Base-by-base conservation (phyloP, 2,329 filamentous ascomycete species). In the Mycosphaerella arachidis region DNA sequence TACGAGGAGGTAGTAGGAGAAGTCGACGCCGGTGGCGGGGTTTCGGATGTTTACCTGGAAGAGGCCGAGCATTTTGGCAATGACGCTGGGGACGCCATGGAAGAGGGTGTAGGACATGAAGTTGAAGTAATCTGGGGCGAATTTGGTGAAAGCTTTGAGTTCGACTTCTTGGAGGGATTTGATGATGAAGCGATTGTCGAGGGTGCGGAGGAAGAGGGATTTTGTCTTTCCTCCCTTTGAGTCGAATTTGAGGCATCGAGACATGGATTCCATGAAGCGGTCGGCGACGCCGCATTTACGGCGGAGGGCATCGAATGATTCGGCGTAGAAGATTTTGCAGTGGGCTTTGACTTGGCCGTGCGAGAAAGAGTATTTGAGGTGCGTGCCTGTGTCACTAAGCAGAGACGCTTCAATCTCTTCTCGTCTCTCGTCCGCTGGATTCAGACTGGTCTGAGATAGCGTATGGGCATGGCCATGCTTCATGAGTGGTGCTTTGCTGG, bases 31-130 rank as follows among this genome's bases (percentile, higher is more conserved):
- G 0, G 92, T 97, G 18, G 85, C 82, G 0, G 94, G 91, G 68
- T 97, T 97, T 78, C 96, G 97, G 77, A 99, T 96, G 66, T 93
- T 89, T 53, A 99, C 89, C 69, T 97, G 93, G 78, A 96, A 99
- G 74, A 99, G 95, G 0, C 94, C 94, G 56, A 99, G 85, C 94
- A 99, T 99, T 78, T 99, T 99, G 31, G 94, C 94, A 70, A 99
- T 99, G 46, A 96, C 94, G 1, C 91, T 96, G 0, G 94, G 94
- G 1, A 99, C 81, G 67, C 75, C 92, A 70, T 96, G 92, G 78
- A 99, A 99, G 16, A 99, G 82, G 6, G 92, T 92, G 72, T 97
- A 91, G 12, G 92, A 91, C 88, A 97, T 97, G 73, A 99, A 96
- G 68, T 88, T 89, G 74, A 99, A 99, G 77, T 99, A 99, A 40